These are phyloP conservation scores for Quercus alba DNA, from an alignment of 306 rosid species.

Conservation along the genomic window DNA sequence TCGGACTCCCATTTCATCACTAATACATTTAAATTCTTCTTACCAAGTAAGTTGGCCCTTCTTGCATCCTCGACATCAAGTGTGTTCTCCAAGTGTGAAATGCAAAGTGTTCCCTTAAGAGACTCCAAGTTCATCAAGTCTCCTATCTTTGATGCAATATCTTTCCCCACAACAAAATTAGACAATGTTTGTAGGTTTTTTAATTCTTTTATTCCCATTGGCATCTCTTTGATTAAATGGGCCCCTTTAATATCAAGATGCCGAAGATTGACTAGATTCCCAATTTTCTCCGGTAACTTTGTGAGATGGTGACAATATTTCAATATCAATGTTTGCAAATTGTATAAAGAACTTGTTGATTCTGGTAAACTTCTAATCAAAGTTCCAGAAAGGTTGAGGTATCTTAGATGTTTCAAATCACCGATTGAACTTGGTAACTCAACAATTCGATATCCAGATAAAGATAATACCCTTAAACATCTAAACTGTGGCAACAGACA, in stretches of 20 bases:
- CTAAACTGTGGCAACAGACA: not conserved
- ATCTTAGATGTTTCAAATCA: not conserved
- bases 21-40: not conserved
- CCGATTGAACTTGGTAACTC: not conserved
- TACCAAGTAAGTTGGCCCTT: not conserved
- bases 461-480: not conserved
- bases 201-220: not conserved
- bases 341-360: not conserved
- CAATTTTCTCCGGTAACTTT: not conserved
- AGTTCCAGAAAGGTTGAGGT: not conserved
- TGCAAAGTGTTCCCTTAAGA: not conserved
- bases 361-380: rapidly evolving
- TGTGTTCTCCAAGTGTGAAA: not conserved
- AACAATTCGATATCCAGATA: rapidly evolving
- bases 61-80: not conserved
- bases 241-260: too few species aligned
- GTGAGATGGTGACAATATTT: rapidly evolving
- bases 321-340: not conserved
- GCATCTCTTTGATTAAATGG: too few species aligned
- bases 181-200: not conserved
- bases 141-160: too few species aligned
- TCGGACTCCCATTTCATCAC: not conserved
- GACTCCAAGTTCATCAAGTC: not conserved
- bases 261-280: too few species aligned
- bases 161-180: too few species aligned